Base-by-base conservation (phyloP, 2,329 filamentous ascomycete genomes). In the Colletotrichum sp. region DNA sequence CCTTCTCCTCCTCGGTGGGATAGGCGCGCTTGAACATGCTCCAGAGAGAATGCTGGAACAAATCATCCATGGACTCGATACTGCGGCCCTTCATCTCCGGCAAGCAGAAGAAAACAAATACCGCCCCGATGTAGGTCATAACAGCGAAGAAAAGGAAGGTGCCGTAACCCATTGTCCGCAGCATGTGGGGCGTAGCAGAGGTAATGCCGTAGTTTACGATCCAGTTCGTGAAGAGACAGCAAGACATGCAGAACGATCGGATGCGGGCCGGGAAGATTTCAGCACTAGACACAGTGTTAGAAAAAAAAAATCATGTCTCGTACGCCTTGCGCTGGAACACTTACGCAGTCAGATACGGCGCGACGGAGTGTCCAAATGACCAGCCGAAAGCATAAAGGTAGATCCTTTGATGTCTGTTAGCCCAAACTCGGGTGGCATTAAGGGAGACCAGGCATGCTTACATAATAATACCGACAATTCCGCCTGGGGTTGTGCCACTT, bases 41-140 rank as follows among this genome's bases (percentile, higher is more conserved):
- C 83, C 83, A 86, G n/a, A 86, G 77, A 4, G 81, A 81, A 55
- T 82, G 75, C 67, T 80, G 76, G 74, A 90, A 90, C 21, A 90
- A 82, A 12, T 84, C 83, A 73, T 90, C 88, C 83, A 89, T 88
- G 28, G 84, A 86, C 77, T 90, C 88, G 18, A 90, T 84, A 16
- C 84, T 85, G 26, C 88, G 82, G 67, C 88, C 88, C 78, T 89
- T 89, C 18, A 88, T 87, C 80, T 90, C 88, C 1, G 88, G 88
- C 32, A 90, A 80, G 70, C 87, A 86, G 80, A 89, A 87, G 79
- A 83, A 89, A 8, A 87, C 83, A 71, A 86, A 88, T 70, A 86
- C 79, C 21, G 24, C 65, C 16, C 71, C 70, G 3, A 71, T 43
- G 59, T 74, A 76, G 6, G 76, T 74, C 60, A 72, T 60, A 12